phyloP scores from a whole-genome alignment of 805 yeast genomes.

The Candida pseudoglaebosa region DNA sequence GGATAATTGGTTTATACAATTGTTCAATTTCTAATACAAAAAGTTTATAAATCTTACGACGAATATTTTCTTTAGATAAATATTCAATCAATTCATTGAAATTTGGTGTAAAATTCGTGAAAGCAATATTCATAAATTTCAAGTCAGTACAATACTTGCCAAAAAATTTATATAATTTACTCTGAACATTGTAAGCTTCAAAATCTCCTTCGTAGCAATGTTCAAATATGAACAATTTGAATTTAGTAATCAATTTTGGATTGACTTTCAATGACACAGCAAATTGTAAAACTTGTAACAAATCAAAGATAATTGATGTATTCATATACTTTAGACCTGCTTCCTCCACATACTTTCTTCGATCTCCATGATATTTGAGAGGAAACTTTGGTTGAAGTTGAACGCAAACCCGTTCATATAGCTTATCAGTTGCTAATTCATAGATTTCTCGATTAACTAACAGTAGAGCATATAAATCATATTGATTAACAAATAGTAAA shows the following conservation, averaged over 20 bases:
- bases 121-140: constrained; percentile 30
- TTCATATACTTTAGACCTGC: constrained; percentile 30
- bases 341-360: constrained; percentile 18
- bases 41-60: constrained; percentile 27
- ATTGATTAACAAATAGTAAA: constrained; percentile 23
- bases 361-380: constrained; percentile 12
- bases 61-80: constrained; percentile 18
- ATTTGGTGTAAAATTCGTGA: constrained; percentile 23
- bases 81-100: constrained; percentile 22
- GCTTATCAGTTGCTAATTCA: constrained; percentile 18
- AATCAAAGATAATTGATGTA: constrained; percentile 21
- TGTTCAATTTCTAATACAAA: constrained; percentile 22
- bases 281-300: constrained; percentile 16
- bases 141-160: constrained; percentile 20
- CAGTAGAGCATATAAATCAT: constrained; percentile 24
- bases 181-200: constrained; percentile 14
- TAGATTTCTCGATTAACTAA: constrained; percentile 19
- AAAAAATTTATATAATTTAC: constrained; percentile 22
- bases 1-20: constrained; percentile 22
- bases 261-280: constrained; percentile 16
- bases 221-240: constrained; percentile 31
- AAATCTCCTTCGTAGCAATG: constrained; percentile 18
- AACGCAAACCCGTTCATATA: constrained; percentile 29
- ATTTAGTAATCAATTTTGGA: constrained; percentile 16
- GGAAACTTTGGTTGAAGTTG: constrained; percentile 27